Percentiles rank a stretch among this genome's conserved stretches.
phyloP scores from a whole-genome alignment of 495 filamentous ascomycete species.

The Chaetomium fimeti region DNA sequence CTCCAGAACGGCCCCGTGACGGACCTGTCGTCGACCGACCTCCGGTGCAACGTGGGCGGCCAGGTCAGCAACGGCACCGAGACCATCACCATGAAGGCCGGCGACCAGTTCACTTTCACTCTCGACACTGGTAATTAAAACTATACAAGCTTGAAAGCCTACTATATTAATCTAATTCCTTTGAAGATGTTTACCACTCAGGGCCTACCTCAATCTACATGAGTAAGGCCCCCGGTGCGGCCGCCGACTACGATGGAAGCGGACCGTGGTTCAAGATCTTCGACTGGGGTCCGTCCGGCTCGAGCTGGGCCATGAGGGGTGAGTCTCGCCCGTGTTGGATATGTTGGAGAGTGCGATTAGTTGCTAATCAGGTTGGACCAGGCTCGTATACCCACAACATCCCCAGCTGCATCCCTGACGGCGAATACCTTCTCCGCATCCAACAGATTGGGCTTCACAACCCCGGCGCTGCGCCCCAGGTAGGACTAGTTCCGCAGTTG shows the following conservation, averaged over 20 bases:
- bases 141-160: no score
- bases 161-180: no score
- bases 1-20: slow-evolving; percentile 57
- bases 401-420: slow-evolving; percentile 52
- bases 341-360: no score
- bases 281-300: slow-evolving; percentile 39
- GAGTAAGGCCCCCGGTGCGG: slow-evolving; percentile 49
- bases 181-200: slow-evolving; percentile 58
- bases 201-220: slow-evolving; percentile 50
- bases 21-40: slow-evolving; percentile 51
- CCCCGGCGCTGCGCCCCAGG: slow-evolving; percentile 44
- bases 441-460: slow-evolving; percentile 63
- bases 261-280: slow-evolving; percentile 55
- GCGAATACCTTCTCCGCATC: slow-evolving; percentile 61
- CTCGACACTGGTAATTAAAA: slow-evolving; percentile 51
- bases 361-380: slow-evolving; percentile 11
- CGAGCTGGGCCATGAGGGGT: slow-evolving; percentile 22
- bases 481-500: slow-evolving; percentile 11
- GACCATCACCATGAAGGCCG: slow-evolving; percentile 50
- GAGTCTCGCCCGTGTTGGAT: neutral
- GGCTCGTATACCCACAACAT: slow-evolving; percentile 53
- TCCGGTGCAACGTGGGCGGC: slow-evolving; percentile 60
- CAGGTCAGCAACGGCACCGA: slow-evolving; percentile 47
- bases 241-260: slow-evolving; percentile 47
- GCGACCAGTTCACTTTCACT: slow-evolving; percentile 51